These are phyloP conservation scores for Guillardia theta DNA, from an alignment of 78 protist genomes.

Conservation along the genomic window DNA sequence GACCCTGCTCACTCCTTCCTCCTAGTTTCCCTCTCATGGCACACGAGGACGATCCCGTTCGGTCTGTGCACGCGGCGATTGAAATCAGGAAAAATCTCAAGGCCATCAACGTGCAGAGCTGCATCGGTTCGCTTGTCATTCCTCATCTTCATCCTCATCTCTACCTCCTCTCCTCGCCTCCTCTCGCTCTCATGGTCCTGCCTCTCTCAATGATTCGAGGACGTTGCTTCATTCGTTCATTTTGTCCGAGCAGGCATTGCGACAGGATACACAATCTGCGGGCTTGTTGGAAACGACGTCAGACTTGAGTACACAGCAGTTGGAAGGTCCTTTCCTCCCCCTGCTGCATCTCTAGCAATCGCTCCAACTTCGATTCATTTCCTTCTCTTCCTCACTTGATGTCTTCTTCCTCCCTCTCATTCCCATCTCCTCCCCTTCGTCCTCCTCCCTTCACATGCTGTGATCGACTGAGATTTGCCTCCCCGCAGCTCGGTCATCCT, in stretches of 20 bases:
- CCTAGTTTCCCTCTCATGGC: conserved; percentile 16
- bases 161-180: neutral
- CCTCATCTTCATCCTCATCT: neutral
- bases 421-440: neutral
- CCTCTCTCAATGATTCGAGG: too few relatives aligned
- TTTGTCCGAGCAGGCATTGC: neutral
- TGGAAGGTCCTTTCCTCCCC: neutral
- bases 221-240: neutral
- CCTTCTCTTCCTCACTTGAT: neutral
- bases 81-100: neutral
- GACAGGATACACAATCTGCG: neutral
- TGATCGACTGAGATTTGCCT: neutral
- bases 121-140: too few relatives aligned
- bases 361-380: neutral
- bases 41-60: conserved; percentile 21
- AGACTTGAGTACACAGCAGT: neutral
- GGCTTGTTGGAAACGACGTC: conserved; percentile 1
- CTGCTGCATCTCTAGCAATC: too few relatives aligned
- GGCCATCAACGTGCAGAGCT: neutral
- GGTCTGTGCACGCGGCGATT: neutral
- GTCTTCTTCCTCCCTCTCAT: neutral
- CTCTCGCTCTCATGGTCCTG: neutral
- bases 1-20: too few relatives aligned
- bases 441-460: neutral
- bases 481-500: neutral